Evolutionary conservation across 495 filamentous ascomycete genomes (phyloP).

Genomic region (Tuber brumale): DNA sequence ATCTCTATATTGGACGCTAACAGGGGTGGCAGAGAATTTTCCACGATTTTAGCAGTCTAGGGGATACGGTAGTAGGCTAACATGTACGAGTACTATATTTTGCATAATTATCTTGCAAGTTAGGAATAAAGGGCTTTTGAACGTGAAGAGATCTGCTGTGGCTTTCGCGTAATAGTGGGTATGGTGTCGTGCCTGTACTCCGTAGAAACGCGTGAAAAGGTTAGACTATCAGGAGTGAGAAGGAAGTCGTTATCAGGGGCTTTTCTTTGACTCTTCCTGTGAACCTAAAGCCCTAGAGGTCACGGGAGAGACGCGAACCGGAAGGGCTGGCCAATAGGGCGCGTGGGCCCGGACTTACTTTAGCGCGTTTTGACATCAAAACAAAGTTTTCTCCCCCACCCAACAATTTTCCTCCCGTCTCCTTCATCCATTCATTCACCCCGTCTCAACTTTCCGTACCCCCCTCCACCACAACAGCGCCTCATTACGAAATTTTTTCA

Average conservation of each 20-base stretch:
- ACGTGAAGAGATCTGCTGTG: not conserved
- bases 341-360: not conserved
- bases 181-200: not conserved
- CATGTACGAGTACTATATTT: not conserved
- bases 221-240: not conserved
- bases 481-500: not conserved
- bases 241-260: not conserved
- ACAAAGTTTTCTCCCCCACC: slow-evolving; percentile 29
- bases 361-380: slow-evolving; percentile 37
- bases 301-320: not conserved
- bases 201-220: not conserved
- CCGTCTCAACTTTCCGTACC: slow-evolving; percentile 3
- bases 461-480: not conserved
- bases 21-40: too few species aligned
- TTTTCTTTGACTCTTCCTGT: not conserved
- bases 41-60: too few species aligned
- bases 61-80: not conserved
- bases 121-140: not conserved
- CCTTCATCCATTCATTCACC: slow-evolving; percentile 2
- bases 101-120: not conserved
- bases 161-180: not conserved
- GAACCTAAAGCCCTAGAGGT: not conserved
- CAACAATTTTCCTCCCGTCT: slow-evolving; percentile 14
- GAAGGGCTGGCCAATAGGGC: not conserved
- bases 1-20: too few species aligned